Evolutionary conservation across 257 asterid species (phyloP).

Genomic region (Solanum paucissectum): DNA sequence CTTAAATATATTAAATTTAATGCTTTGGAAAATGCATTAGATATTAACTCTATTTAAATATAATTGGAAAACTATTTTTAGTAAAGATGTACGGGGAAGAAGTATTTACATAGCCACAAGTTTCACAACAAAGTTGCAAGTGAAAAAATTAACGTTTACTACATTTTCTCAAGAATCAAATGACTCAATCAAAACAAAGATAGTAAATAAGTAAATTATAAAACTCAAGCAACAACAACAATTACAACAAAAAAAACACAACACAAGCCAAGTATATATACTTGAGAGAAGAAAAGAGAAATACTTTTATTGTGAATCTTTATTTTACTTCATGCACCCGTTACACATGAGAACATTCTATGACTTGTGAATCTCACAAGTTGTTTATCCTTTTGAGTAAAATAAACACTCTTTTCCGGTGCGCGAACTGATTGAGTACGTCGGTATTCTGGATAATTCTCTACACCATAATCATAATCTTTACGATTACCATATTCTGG

Average conservation of each 20-base stretch:
- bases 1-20: too few species aligned
- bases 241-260: too few species aligned
- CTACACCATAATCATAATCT: background rate
- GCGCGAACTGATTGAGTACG: slow-evolving; percentile 31
- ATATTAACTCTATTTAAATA: too few species aligned
- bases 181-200: background rate
- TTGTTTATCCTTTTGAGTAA: slow-evolving; percentile 7
- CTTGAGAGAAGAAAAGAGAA: background rate
- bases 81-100: too few species aligned
- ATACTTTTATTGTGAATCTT: background rate
- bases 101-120: background rate
- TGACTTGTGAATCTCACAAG: slow-evolving; percentile 28
- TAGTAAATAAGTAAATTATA: background rate
- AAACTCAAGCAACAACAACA: background rate
- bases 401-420: slow-evolving; percentile 4
- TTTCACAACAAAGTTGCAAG: background rate
- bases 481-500: background rate
- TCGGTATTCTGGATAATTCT: slow-evolving; percentile 16
- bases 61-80: too few species aligned
- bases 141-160: background rate
- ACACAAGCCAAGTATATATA: background rate
- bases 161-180: background rate
- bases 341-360: slow-evolving; percentile 24
- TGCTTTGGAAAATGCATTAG: background rate
- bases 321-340: slow-evolving; percentile 18